These are phyloP conservation scores for Zygosaccharomyces sapae DNA, from an alignment of 1,139 yeast species.

Conservation along the genomic window DNA sequence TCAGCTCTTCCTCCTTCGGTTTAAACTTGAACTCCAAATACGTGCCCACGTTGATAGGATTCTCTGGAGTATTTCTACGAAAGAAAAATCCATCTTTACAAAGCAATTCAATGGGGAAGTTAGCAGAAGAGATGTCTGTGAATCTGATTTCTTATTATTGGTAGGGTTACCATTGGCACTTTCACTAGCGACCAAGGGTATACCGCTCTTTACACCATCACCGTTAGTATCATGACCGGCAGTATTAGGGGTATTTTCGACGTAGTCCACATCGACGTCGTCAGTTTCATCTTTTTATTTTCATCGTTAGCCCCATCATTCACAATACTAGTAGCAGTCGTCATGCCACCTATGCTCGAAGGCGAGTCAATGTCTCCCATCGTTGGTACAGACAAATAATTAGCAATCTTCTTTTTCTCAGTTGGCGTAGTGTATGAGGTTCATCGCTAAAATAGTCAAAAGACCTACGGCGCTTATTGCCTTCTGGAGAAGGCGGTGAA, in stretches of 20 bases:
- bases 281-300: too few relatives aligned
- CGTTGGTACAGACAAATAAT: slow-evolving; percentile 7
- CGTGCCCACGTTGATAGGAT: slow-evolving; percentile 32
- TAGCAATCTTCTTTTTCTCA: slow-evolving; percentile 12
- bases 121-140: slow-evolving; percentile 21
- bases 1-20: slow-evolving; percentile 31
- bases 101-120: slow-evolving; percentile 33
- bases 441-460: slow-evolving; percentile 9
- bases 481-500: slow-evolving; percentile 6
- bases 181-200: too few relatives aligned
- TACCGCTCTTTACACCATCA: too few relatives aligned
- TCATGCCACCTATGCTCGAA: too few relatives aligned
- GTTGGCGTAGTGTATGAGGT: slow-evolving; percentile 8
- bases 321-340: too few relatives aligned
- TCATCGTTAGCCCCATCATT: too few relatives aligned
- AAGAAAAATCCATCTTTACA: slow-evolving; percentile 35
- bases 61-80: slow-evolving; percentile 25
- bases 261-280: too few relatives aligned
- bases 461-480: slow-evolving; percentile 8
- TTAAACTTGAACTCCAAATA: slow-evolving; percentile 32
- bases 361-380: slow-evolving; percentile 9
- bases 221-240: too few relatives aligned
- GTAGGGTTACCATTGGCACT: too few relatives aligned
- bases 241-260: too few relatives aligned
- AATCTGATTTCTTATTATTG: slow-evolving; percentile 12